These are phyloP conservation scores for Agaricus blazei DNA, from an alignment of 768 basidiomycete species.

Conservation along the genomic window DNA sequence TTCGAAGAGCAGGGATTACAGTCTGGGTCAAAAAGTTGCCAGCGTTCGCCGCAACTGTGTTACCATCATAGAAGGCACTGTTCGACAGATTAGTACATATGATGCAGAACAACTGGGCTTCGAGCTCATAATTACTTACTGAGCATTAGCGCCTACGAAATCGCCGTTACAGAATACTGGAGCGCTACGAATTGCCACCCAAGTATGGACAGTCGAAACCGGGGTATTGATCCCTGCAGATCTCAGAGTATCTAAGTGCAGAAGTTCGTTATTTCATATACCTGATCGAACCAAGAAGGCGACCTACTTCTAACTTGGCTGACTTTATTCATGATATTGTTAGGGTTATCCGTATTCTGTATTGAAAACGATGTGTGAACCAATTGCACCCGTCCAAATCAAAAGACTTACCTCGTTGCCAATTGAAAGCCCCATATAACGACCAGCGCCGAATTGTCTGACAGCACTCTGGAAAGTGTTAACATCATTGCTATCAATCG, in stretches of 20 bases:
- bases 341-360: constrained; percentile 24
- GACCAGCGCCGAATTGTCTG: constrained; percentile 23
- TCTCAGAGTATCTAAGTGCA: constrained; percentile 22
- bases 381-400: background rate
- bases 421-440: constrained; percentile 30
- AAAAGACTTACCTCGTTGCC: constrained; percentile 28
- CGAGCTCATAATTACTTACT: constrained; percentile 17
- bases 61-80: constrained; percentile 33
- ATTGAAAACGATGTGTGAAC: background rate
- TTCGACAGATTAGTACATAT: no score
- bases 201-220: constrained; percentile 33
- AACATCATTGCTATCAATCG: constrained; percentile 25
- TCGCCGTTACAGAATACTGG: constrained; percentile 29
- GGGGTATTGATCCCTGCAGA: constrained; percentile 28
- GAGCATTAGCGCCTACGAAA: constrained; percentile 35
- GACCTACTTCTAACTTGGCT: constrained; percentile 27
- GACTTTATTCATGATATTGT: constrained; percentile 31
- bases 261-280: background rate
- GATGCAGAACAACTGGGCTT: no score
- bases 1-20: constrained; percentile 29
- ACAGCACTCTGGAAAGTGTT: constrained; percentile 27
- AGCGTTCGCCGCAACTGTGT: constrained; percentile 24
- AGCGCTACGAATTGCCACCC: constrained; percentile 28
- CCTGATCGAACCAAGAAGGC: background rate
- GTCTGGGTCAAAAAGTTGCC: constrained; percentile 35